A percentile compares a stretch with the other conserved stretches of the same genome.
Conservation (phyloP, 1,284 basidiomycete species). For the Irpex sp. region DNA sequence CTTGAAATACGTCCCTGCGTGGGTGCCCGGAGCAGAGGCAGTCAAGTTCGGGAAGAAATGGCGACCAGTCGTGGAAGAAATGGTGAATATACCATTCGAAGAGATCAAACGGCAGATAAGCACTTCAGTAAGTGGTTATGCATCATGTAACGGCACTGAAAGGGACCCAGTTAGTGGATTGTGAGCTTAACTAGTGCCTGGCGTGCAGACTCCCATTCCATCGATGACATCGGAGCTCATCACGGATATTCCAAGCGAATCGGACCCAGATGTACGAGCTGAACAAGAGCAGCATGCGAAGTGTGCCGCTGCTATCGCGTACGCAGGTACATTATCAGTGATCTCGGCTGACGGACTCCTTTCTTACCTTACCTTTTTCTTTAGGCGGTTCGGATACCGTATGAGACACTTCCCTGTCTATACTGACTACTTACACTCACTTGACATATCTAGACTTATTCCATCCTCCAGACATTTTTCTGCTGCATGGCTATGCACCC, state of each 20-base stretch:
- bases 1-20: conserved; percentile 23
- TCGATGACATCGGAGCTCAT: not conserved
- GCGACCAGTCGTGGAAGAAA: conserved; percentile 15
- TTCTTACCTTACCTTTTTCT: not conserved
- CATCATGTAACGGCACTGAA: too few species aligned
- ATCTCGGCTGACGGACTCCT: not conserved
- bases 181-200: not conserved
- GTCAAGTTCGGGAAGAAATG: conserved; percentile 18
- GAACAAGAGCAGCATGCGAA: not conserved
- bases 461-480: not conserved
- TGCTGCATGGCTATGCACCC: not conserved
- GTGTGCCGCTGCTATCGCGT: not conserved
- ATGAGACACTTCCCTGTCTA: too few species aligned
- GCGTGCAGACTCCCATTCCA: not conserved
- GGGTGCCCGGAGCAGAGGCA: conserved; percentile 28
- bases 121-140: too few species aligned
- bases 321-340: not conserved
- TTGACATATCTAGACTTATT: conserved; percentile 12
- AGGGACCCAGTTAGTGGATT: too few species aligned
- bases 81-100: conserved; percentile 20
- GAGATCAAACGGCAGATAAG: conserved; percentile 9
- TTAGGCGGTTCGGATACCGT: conserved; percentile 7
- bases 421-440: too few species aligned
- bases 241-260: not conserved
- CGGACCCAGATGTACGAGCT: not conserved